phyloP scores from a whole-genome alignment of 306 rosid species.

The Acacia acuminata region DNA sequence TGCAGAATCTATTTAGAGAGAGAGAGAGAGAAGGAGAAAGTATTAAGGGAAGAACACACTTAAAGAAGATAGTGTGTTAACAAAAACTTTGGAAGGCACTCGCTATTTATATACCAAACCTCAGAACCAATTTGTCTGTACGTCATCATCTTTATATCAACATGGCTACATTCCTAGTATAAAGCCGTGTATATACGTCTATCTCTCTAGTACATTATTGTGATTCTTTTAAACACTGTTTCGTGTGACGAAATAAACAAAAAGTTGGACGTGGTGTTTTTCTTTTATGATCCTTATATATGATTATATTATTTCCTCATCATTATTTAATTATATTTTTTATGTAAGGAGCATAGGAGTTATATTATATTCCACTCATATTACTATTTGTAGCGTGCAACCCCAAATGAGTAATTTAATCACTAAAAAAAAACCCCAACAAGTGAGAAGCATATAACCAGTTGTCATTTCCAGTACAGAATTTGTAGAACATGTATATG shows the following conservation, averaged over 20 bases:
- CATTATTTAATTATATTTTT: background rate
- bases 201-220: background rate
- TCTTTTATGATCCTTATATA: background rate
- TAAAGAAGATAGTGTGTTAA: conserved; percentile 35
- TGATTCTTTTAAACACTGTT: background rate
- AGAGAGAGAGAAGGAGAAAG: background rate
- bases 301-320: background rate
- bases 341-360: background rate
- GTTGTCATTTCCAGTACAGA: too few relatives aligned
- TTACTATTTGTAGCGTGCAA: background rate
- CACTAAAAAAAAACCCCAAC: too few relatives aligned
- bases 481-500: background rate
- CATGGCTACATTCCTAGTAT: background rate
- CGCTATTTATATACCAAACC: conserved; percentile 43
- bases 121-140: conserved; percentile 20
- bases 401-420: too few relatives aligned
- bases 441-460: too few relatives aligned
- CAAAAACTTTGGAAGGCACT: conserved; percentile 19
- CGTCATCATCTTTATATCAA: conserved; percentile 8
- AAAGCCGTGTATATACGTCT: background rate
- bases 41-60: conserved; percentile 27
- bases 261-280: background rate
- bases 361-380: background rate
- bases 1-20: background rate
- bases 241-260: background rate